Evolutionary conservation across 2,329 filamentous ascomycete genomes (phyloP).

Genomic region (Exserohilum turcica): DNA sequence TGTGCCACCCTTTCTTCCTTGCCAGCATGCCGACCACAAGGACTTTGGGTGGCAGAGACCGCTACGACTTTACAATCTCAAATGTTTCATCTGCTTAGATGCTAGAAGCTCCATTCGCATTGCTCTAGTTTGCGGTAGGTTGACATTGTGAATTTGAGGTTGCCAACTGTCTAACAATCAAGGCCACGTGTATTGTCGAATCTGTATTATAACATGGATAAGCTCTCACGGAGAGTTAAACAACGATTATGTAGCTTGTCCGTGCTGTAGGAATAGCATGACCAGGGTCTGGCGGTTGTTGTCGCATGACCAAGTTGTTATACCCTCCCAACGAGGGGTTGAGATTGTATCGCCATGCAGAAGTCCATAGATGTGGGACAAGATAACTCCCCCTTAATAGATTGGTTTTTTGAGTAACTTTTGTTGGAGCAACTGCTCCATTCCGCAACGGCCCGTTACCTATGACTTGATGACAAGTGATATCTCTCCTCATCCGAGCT

Average conservation of each 20-base stretch:
- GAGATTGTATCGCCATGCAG: neutral
- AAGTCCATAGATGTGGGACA: neutral
- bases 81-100: neutral
- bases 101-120: neutral
- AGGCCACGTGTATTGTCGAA: slow-evolving; percentile 6
- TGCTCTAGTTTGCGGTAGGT: slow-evolving; percentile 6
- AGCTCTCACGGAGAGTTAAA: neutral
- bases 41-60: slow-evolving; percentile 1
- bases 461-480: neutral
- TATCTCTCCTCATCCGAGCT: neutral
- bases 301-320: neutral
- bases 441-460: neutral
- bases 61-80: slow-evolving; percentile 1
- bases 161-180: neutral
- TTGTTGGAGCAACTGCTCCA: neutral
- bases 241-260: neutral
- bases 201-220: neutral
- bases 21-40: neutral
- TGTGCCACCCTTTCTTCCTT: slow-evolving; percentile 2
- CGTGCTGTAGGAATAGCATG: neutral
- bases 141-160: neutral
- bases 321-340: neutral
- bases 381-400: neutral
- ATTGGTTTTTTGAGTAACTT: neutral
- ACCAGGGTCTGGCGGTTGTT: neutral